Evolutionary conservation across 495 filamentous ascomycete species (phyloP).

Genomic region (Penicillium nucicola): DNA sequence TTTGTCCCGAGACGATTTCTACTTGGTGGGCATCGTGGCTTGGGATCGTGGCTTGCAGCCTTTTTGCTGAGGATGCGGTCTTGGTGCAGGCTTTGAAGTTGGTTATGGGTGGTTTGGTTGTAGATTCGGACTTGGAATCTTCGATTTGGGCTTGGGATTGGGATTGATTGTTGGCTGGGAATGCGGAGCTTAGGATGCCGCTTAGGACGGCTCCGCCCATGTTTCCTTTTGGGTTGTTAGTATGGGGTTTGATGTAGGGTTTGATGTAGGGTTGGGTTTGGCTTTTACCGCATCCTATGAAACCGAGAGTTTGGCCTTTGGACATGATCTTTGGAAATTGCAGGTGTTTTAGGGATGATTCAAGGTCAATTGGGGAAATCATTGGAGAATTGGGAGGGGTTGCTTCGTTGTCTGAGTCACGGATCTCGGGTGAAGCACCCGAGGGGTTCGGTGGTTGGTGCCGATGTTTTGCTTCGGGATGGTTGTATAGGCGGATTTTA

Average conservation of each 20-base stretch:
- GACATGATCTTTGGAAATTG: neutral
- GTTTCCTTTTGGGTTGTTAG: too few species aligned
- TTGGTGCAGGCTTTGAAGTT: constrained; percentile 32
- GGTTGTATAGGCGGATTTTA: too few species aligned
- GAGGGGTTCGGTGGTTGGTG: neutral
- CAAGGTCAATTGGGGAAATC: neutral
- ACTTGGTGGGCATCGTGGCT: constrained; percentile 12
- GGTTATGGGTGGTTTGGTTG: constrained; percentile 12
- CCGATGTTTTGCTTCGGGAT: too few species aligned
- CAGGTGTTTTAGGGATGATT: neutral
- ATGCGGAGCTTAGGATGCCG: constrained; percentile 31
- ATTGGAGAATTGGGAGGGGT: neutral
- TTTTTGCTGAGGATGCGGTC: constrained; percentile 21
- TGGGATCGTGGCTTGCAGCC: constrained; percentile 9
- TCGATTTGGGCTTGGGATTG: too few species aligned
- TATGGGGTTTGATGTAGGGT: neutral
- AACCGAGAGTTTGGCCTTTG: constrained; percentile 15
- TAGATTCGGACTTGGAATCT: too few species aligned
- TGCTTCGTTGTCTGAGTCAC: neutral
- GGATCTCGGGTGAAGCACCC: neutral
- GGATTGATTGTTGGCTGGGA: constrained; percentile 7
- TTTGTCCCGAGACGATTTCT: constrained; percentile 16
- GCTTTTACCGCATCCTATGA: constrained; percentile 29
- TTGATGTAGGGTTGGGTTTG: neutral
- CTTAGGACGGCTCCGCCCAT: constrained; percentile 38